Percentiles rank a stretch among this genome's conserved stretches.
Evolutionary conservation across 805 yeast genomes (phyloP).

Genomic region (Cyberlindnera meyerae): DNA sequence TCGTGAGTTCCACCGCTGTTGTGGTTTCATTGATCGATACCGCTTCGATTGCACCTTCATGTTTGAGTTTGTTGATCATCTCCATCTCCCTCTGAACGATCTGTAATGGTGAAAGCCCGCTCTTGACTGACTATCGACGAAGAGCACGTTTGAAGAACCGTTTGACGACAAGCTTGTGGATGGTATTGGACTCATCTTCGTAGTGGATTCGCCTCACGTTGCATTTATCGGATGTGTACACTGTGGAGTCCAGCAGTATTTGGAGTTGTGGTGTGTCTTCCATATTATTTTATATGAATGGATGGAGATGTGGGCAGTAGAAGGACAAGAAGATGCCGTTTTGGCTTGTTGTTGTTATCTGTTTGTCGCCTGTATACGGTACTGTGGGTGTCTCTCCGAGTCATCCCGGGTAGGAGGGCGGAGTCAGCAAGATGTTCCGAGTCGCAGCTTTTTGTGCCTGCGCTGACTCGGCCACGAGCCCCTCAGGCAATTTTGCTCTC

Average conservation of each 20-base stretch:
- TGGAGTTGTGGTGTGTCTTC: not conserved
- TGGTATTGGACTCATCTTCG: not conserved
- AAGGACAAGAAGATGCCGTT: no score
- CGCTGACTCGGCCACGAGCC: no score
- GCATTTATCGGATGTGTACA: constrained; percentile 3
- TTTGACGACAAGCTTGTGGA: not conserved
- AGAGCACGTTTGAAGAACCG: constrained; percentile 7
- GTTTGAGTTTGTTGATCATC: constrained; percentile 1
- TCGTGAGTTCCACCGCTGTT: constrained; percentile 2
- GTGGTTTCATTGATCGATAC: not conserved
- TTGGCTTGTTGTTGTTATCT: no score
- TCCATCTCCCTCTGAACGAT: constrained; percentile 3
- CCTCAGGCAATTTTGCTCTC: no score
- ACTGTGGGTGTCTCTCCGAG: no score
- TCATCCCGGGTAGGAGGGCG: no score
- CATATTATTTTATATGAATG: not conserved
- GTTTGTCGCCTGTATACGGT: no score
- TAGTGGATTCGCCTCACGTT: constrained; percentile 1
- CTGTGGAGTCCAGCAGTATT: not conserved
- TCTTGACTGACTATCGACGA: constrained; percentile 1
- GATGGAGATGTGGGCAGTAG: no score
- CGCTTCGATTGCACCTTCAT: not conserved
- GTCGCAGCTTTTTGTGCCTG: no score
- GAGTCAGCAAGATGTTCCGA: no score
- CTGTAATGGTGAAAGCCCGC: not conserved